These are phyloP conservation scores for Margaritispora aquatica DNA, from an alignment of 495 filamentous ascomycete species.

Conservation along the genomic window DNA sequence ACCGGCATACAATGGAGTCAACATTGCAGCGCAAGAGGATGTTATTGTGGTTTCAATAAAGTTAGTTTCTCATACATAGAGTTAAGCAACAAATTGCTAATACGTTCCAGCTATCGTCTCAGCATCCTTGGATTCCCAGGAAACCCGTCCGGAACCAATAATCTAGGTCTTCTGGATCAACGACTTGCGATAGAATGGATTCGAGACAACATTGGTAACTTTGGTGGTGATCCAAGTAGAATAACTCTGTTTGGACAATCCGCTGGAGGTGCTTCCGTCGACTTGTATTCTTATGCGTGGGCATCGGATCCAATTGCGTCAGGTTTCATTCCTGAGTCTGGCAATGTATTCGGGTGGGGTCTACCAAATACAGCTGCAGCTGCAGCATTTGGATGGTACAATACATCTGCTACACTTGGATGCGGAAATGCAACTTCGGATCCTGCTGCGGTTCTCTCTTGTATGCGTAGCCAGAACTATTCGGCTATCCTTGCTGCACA, in stretches of 20 bases:
- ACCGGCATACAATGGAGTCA: slow-evolving; percentile 33
- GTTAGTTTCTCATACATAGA: slow-evolving; percentile 30
- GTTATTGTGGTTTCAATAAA: slow-evolving; percentile 59
- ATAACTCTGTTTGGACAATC: slow-evolving; percentile 37
- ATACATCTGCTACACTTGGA: slow-evolving; percentile 32
- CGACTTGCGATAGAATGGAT: slow-evolving; percentile 55
- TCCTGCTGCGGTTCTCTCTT: slow-evolving; percentile 34
- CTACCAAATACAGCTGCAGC: slow-evolving; percentile 39
- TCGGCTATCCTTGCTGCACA: slow-evolving; percentile 27
- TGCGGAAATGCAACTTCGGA: slow-evolving; percentile 28
- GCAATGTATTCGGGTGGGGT: slow-evolving; percentile 37
- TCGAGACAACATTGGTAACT: slow-evolving; percentile 47
- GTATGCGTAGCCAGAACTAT: slow-evolving; percentile 34
- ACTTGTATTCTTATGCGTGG: slow-evolving; percentile 46
- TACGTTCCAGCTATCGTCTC: slow-evolving; percentile 31
- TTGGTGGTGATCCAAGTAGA: slow-evolving; percentile 37
- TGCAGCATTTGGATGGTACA: slow-evolving; percentile 29
- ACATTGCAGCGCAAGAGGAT: slow-evolving; percentile 38
- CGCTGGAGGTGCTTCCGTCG: slow-evolving; percentile 42
- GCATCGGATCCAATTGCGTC: slow-evolving; percentile 35
- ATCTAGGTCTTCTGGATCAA: slow-evolving; percentile 43
- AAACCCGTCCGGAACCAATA: slow-evolving; percentile 3
- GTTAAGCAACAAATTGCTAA: slow-evolving; percentile 33
- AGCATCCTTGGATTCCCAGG: slow-evolving; percentile 28
- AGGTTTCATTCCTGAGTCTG: slow-evolving; percentile 45